Percentiles rank a stretch among this genome's conserved stretches.
Conservation (phyloP, 1,139 yeast genomes). For the Yamadazyma friedrichii region DNA sequence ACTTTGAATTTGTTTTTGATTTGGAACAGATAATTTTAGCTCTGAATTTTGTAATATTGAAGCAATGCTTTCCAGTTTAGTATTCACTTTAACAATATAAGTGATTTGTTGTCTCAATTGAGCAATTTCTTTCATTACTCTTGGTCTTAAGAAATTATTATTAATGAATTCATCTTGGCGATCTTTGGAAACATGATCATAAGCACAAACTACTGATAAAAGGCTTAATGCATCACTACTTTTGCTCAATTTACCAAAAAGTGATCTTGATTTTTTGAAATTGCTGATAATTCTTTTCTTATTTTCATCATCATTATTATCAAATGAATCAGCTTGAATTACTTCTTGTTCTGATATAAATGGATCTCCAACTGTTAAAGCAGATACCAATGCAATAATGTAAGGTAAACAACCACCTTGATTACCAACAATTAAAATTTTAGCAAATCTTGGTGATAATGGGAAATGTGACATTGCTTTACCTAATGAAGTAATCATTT, state of each 20-base stretch:
- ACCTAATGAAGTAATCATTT: slow-evolving; percentile 71
- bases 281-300: slow-evolving; percentile 44
- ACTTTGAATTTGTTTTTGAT: slow-evolving; percentile 65
- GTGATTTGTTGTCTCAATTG: slow-evolving; percentile 80
- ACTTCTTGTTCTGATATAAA: slow-evolving; percentile 69
- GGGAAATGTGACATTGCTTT: slow-evolving; percentile 88
- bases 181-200: slow-evolving; percentile 65
- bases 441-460: slow-evolving; percentile 88
- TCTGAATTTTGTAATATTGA: slow-evolving; percentile 35
- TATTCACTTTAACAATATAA: slow-evolving; percentile 66
- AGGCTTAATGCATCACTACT: slow-evolving; percentile 73
- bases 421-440: slow-evolving; percentile 84
- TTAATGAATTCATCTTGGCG: slow-evolving; percentile 47
- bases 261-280: slow-evolving; percentile 54
- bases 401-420: slow-evolving; percentile 85
- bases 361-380: slow-evolving; percentile 92
- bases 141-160: slow-evolving; percentile 63
- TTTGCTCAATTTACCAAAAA: slow-evolving; percentile 67
- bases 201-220: slow-evolving; percentile 85
- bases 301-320: slow-evolving; percentile 29
- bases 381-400: slow-evolving; percentile 87
- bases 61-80: slow-evolving; percentile 59
- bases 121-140: slow-evolving; percentile 79
- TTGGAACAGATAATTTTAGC: slow-evolving; percentile 66
- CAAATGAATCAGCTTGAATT: slow-evolving; percentile 10